phyloP scores from a whole-genome alignment of 768 basidiomycete species.

The Fistulinella prunicolor region DNA sequence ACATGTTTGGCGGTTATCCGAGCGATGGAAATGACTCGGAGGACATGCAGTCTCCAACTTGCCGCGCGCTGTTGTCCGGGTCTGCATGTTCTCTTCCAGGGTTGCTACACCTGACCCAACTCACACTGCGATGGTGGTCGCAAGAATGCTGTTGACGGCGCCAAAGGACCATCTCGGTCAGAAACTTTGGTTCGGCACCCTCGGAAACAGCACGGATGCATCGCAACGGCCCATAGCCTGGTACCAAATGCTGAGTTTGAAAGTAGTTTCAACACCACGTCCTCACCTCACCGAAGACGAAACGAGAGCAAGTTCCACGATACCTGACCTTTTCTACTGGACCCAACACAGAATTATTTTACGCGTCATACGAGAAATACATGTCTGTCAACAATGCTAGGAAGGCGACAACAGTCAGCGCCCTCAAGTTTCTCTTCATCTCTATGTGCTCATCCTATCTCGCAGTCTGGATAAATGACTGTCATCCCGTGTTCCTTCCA shows the following conservation, averaged over 20 bases:
- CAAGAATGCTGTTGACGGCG: conserved; percentile 75
- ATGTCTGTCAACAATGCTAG: conserved; percentile 85
- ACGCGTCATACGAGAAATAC: conserved; percentile 81
- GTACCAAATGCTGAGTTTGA: conserved; percentile 78
- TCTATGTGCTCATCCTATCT: conserved; percentile 4
- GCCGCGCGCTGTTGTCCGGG: too few species aligned
- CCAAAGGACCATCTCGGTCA: conserved; percentile 50
- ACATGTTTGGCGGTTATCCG: too few species aligned
- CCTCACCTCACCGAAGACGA: too few species aligned
- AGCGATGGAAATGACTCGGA: too few species aligned
- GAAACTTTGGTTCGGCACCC: conserved; percentile 66
- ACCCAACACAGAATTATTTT: conserved; percentile 78
- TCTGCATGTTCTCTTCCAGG: too few species aligned
- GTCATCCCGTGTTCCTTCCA: conserved; percentile 91
- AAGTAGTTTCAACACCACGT: too few species aligned
- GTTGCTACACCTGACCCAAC: conserved; percentile 58
- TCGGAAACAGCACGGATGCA: conserved; percentile 67
- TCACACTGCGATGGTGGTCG: conserved; percentile 80
- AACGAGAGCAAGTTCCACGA: too few species aligned
- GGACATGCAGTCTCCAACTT: too few species aligned
- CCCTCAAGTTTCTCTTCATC: not conserved
- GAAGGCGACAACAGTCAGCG: conserved; percentile 79
- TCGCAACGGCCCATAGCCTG: conserved; percentile 57
- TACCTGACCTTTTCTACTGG: conserved; percentile 36
- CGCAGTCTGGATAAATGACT: conserved; percentile 85